phyloP scores from a whole-genome alignment of 1,139 yeast genomes.

The Groenewaldozyma auringiensis region DNA sequence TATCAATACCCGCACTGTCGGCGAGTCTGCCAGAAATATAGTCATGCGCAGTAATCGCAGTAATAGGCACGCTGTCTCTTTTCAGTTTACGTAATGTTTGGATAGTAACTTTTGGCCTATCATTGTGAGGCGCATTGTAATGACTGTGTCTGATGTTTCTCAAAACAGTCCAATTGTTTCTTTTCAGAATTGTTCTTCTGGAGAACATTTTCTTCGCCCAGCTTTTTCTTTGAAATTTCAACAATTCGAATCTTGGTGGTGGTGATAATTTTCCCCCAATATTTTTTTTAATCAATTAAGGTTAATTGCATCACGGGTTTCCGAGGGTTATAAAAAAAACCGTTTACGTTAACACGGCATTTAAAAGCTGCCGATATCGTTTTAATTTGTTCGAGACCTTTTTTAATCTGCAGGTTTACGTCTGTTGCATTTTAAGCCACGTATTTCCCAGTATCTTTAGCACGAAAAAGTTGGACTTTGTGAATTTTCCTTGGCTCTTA shows the following conservation, averaged over 20 bases:
- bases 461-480: too few species aligned
- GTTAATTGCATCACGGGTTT: too few species aligned
- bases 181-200: not conserved
- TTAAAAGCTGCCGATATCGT: too few species aligned
- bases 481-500: too few species aligned
- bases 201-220: not conserved
- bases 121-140: conserved; percentile 5
- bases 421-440: too few species aligned
- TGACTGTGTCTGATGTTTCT: conserved; percentile 4
- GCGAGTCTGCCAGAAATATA: conserved; percentile 69
- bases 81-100: conserved; percentile 42
- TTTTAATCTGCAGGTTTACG: too few species aligned
- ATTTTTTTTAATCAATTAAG: too few species aligned
- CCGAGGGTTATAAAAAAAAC: too few species aligned
- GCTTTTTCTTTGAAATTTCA: not conserved
- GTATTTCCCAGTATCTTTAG: too few species aligned
- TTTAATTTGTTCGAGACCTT: too few species aligned
- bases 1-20: conserved; percentile 60
- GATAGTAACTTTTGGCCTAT: conserved; percentile 29
- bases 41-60: conserved; percentile 84
- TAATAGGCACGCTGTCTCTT: conserved; percentile 44
- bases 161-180: not conserved
- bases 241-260: not conserved
- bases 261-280: too few species aligned
- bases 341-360: too few species aligned